Evolutionary conservation across 805 yeast genomes (phyloP), one percentile per base, ranked within the genome.

Genomic region (Teunomyces kruisii): DNA sequence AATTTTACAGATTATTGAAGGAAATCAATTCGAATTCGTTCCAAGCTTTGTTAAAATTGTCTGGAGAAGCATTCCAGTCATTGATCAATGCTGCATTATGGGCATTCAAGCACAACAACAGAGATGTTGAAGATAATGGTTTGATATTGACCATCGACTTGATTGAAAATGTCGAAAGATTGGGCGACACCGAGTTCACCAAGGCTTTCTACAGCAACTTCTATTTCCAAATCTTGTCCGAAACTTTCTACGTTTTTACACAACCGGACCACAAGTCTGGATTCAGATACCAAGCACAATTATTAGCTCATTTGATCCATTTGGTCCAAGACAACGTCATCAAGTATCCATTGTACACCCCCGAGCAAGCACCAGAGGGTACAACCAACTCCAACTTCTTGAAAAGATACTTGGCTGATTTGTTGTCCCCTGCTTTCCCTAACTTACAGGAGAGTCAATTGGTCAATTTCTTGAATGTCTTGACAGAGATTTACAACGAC

Each of bases 261-360:
- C 98, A 94, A 65, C 84, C 97, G 7, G 99, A 94, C 67, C 99
- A 94, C 68, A 92, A 94, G 70, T 88, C 98, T 22, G 98, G 98
- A 1, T 94, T 94, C 73, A 80, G 85, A 50, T 78, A 83, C 54
- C 99, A 94, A 70, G 78, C 96, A 6, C 86, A 86, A 59, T 75
- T 95, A 51, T 76, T 94, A 56, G 84, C 96, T 47, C 86, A 83
- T 62, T 76, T 94, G 68, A 81, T 94, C 51, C 87, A 87, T 48
- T 72, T 92, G 49, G 94, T 92, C 10, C 88, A 88, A 62, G 85
- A 81, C 50, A 78, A 83, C 48, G 83, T 80, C 50, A 87, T 94
- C 45, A 69, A 79, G 10, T 84, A 80, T 40, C 96, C 98, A 26
- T 74, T 94, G 46, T 92, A 89, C 61, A 72, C 81, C 13, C 78